These are phyloP conservation scores for Penicillium sp. DNA, from an alignment of 2,329 filamentous ascomycete species.

Conservation along the genomic window DNA sequence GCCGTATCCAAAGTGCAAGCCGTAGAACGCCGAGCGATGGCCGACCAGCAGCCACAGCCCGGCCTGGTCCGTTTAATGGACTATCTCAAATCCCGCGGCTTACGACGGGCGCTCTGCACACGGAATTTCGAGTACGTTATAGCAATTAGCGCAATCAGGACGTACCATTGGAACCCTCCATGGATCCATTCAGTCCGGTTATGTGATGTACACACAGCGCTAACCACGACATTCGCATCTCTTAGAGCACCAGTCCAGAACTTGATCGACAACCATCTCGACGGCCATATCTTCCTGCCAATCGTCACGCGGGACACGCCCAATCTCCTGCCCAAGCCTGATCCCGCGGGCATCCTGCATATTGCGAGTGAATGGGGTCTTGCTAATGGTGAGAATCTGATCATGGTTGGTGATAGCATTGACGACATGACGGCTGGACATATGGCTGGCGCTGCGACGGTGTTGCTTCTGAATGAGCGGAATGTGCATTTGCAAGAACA, in stretches of 20 bases:
- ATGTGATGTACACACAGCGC: neutral
- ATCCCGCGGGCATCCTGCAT: constrained; percentile 81
- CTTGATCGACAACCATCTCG: constrained; percentile 67
- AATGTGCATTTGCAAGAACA: constrained; percentile 69
- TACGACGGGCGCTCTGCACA: constrained; percentile 86
- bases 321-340: constrained; percentile 68
- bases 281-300: constrained; percentile 65
- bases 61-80: constrained; percentile 76
- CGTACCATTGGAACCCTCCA: neutral
- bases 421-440: constrained; percentile 92
- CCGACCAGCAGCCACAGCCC: constrained; percentile 72
- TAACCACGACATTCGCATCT: neutral
- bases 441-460: constrained; percentile 80
- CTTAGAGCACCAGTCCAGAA: constrained; percentile 41
- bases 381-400: constrained; percentile 41
- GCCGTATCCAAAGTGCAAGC: constrained; percentile 72
- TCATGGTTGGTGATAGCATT: constrained; percentile 67
- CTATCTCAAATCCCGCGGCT: constrained; percentile 65
- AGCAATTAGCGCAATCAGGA: neutral
- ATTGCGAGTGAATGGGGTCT: constrained; percentile 77
- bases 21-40: constrained; percentile 82
- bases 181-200: neutral
- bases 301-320: constrained; percentile 80
- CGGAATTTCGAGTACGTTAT: constrained; percentile 76
- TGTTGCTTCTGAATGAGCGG: constrained; percentile 81